A percentile compares a stretch with the other conserved stretches of the same genome.
Conservation (phyloP, 2,329 filamentous ascomycete genomes). For the Beauveria rudraprayagi region DNA sequence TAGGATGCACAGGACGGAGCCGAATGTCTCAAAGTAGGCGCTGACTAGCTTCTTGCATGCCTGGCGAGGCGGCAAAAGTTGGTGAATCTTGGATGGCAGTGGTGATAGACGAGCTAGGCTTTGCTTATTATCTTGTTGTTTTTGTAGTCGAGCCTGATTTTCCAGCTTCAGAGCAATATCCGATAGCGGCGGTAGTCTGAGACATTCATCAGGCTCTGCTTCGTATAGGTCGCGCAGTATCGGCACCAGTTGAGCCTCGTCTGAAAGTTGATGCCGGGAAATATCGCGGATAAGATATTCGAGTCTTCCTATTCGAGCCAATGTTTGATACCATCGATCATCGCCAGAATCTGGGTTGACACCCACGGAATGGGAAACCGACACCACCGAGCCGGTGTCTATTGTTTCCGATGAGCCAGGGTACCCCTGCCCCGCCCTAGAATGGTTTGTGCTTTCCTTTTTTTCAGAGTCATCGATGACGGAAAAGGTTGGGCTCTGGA, state of each 20-base stretch:
- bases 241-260: neutral
- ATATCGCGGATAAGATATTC: neutral
- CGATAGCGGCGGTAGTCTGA: neutral
- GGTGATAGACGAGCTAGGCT: neutral
- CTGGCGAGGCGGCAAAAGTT: slow-evolving; percentile 17
- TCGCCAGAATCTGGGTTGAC: neutral
- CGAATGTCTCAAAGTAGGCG: slow-evolving; percentile 41
- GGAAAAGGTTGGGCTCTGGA: neutral
- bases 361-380: neutral
- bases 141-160: neutral
- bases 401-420: neutral
- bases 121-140: neutral
- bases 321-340: neutral
- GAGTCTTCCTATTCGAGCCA: neutral
- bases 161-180: neutral
- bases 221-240: neutral
- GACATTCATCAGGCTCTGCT: neutral
- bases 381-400: neutral
- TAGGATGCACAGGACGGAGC: slow-evolving; percentile 44
- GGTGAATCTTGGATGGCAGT: neutral
- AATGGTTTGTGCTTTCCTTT: neutral
- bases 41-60: slow-evolving; percentile 34
- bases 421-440: neutral
- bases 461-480: too few relatives aligned
- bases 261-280: too few relatives aligned